Evolutionary conservation across 352 stramenopile genomes (phyloP), one percentile per base, ranked within the genome.

Genomic region (Vaucheria bursata): DNA sequence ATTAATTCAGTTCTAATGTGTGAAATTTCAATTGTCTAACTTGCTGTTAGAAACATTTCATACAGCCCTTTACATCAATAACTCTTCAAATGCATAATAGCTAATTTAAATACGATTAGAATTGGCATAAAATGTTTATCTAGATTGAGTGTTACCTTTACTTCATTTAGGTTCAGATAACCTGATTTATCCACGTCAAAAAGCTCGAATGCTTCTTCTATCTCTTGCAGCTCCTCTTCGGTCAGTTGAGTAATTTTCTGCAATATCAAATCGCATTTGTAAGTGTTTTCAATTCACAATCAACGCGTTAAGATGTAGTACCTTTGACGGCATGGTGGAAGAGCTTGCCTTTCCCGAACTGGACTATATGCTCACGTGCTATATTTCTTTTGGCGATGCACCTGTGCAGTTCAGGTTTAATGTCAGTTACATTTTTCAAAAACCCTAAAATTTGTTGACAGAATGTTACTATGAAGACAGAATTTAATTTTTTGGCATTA

Each of bases 151-250:
- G 39, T 52, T 39, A 89, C 91, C 79, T 97, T 97, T 80, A 97
- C 88, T 81, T 97, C 92, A 82, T 97, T 90, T 79, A 94, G 93
- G 87, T 96, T 90, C 74, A 97, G 90, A 0, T 86, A 88, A 2
- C 91, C 91, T 64, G 87, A 90, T 82, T 94, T 93, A 73, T 96
- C 91, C 25, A 87, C 88, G 85, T 97, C 92, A 73, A 97, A 97
- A 45, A 97, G 88, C 66, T 94, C 91, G 70, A 97, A 97, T 2
- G 92, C 91, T 73, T 97, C 92, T 68, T 88, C 86, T 0, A 97
- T 87, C 84, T 97, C 92, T 66, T 79, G 75, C 34, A 82, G 79
- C 52, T 85, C 79, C 29, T 68, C 82, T 35, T 73, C 52, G 36
- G 82, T 84, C 52, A 85, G 68, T 18, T 69, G 6, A 69, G 39